A percentile compares a stretch with the other conserved stretches of the same genome.
phyloP scores from a whole-genome alignment of 345 rosid genomes.

The Eucalyptus pauciflora region DNA sequence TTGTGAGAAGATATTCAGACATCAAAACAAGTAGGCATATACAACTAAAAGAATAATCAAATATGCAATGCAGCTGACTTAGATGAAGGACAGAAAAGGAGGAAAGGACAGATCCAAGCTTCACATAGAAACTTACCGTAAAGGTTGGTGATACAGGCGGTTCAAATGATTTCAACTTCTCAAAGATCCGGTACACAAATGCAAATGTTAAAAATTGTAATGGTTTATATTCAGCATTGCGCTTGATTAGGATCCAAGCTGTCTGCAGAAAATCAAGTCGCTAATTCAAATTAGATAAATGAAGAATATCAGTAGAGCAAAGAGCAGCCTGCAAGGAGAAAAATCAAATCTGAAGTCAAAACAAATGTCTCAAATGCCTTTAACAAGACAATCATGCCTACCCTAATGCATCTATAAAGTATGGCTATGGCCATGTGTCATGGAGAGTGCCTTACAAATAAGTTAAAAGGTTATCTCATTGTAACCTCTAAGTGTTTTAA shows the following conservation, averaged over 20 bases:
- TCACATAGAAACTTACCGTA: constrained; percentile 34
- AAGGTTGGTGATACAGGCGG: constrained; percentile 59
- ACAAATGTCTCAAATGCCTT: neutral
- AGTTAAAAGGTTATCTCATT: neutral
- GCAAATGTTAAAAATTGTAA: constrained; percentile 91
- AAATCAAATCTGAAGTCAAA: neutral
- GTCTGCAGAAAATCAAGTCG: constrained; percentile 32
- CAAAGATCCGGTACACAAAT: constrained; percentile 81
- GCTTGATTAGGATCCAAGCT: constrained; percentile 73
- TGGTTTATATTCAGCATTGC: constrained; percentile 78
- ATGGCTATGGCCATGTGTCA: neutral
- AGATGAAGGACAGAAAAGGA: neutral
- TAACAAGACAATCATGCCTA: neutral
- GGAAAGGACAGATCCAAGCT: neutral
- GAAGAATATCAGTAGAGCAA: neutral
- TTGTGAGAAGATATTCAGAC: neutral
- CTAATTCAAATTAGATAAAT: neutral
- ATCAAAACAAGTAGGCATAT: neutral
- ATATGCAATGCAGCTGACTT: neutral
- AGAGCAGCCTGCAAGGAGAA: neutral
- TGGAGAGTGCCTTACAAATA: neutral
- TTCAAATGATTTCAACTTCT: constrained; percentile 82
- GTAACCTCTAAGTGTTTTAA: neutral
- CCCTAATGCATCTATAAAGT: neutral
- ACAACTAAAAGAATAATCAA: neutral